phyloP scores from a whole-genome alignment of 78 protist genomes.

The Tieghemostelium lacteum region DNA sequence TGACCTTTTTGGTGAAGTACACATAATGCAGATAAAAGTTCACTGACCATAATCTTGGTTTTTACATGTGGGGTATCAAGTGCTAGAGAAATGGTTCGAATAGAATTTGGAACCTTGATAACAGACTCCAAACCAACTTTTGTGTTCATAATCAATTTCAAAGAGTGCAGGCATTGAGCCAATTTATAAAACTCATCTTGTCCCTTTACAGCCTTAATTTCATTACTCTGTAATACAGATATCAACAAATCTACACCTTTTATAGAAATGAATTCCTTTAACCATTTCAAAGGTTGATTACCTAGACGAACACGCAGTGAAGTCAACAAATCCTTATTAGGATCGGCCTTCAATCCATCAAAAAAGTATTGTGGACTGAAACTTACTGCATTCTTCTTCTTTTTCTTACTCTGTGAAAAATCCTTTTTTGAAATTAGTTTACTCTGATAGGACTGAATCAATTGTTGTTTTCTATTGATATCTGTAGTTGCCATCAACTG shows the following conservation, averaged over 20 bases:
- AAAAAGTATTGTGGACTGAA: conserved; percentile 59
- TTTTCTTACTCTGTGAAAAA: conserved; percentile 5
- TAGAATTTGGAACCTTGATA: conserved; percentile 29
- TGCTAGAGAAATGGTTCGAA: conserved; percentile 26
- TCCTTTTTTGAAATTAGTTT: conserved; percentile 64
- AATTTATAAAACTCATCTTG: conserved; percentile 46
- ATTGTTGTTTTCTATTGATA: conserved; percentile 61
- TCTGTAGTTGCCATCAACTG: conserved; percentile 45
- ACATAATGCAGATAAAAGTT: conserved; percentile 55
- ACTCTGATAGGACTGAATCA: conserved; percentile 48
- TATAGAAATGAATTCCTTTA: conserved; percentile 39
- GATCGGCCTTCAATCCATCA: conserved; percentile 42
- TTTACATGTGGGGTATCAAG: conserved; percentile 63
- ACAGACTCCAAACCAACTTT: conserved; percentile 72
- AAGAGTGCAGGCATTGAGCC: conserved; percentile 72
- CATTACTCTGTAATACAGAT: conserved; percentile 34
- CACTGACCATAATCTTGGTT: conserved; percentile 38
- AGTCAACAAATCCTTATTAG: conserved; percentile 48
- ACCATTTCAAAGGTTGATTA: conserved; percentile 75
- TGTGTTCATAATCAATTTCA: conserved; percentile 72
- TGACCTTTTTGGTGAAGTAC: conserved; percentile 50
- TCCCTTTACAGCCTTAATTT: conserved; percentile 52
- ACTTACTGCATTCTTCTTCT: conserved; percentile 3
- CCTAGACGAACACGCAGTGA: conserved; percentile 65
- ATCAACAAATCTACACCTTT: conserved; percentile 47